Conservation (phyloP, 345 rosid species). For the Sisymbrium altissimum region DNA sequence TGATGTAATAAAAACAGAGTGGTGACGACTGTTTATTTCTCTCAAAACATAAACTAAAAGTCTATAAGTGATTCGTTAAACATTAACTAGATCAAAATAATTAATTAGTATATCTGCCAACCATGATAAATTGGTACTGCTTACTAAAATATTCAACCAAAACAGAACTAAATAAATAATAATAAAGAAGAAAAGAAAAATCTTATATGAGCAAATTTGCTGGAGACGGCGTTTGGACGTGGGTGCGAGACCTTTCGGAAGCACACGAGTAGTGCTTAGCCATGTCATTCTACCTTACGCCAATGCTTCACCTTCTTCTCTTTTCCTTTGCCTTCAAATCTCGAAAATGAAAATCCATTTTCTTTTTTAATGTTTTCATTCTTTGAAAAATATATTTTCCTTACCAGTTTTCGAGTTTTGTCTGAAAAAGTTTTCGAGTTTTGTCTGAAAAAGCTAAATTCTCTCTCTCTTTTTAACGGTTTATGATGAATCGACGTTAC, state of each 20-base stretch:
- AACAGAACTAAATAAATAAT: neutral
- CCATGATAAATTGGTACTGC: neutral
- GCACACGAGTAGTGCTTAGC: slow-evolving; percentile 30
- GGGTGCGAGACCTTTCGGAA: slow-evolving; percentile 10
- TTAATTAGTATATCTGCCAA: neutral
- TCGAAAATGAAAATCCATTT: neutral
- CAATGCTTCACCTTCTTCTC: neutral
- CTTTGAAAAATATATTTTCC: neutral
- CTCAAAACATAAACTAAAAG: neutral
- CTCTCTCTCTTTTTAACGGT: neutral
- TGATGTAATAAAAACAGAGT: neutral
- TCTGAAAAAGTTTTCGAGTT: too few species aligned
- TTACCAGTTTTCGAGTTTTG: too few species aligned
- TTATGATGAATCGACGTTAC: slow-evolving; percentile 29
- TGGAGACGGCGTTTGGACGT: slow-evolving; percentile 26
- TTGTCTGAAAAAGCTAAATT: neutral
- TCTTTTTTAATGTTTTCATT: neutral
- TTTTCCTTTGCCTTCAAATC: neutral
- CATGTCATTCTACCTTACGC: slow-evolving; percentile 24
- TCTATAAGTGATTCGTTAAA: neutral
- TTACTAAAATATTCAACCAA: neutral
- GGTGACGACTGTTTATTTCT: neutral
- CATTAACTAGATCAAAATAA: neutral
- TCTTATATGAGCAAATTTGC: neutral
- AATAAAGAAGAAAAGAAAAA: neutral